A percentile compares a stretch with the other conserved stretches of the same genome.
Evolutionary conservation across 1,139 yeast genomes (phyloP).

Genomic region (Zygoascus meyerae): DNA sequence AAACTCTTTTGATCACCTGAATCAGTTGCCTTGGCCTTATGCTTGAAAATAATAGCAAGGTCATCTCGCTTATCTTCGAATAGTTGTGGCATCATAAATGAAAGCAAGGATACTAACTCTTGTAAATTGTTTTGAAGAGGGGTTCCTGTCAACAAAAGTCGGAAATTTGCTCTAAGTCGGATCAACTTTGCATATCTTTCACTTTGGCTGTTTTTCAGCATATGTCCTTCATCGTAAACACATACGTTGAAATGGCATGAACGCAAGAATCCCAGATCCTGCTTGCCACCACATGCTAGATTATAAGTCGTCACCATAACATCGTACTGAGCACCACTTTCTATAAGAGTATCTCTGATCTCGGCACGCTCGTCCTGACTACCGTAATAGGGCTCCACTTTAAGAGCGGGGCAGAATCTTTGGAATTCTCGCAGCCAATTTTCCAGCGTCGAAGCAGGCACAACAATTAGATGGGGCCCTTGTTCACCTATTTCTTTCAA

Average conservation of each 20-base stretch:
- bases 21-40: constrained; percentile 65
- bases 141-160: constrained; percentile 88
- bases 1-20: constrained; percentile 56
- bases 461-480: constrained; percentile 77
- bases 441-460: constrained; percentile 94
- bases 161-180: constrained; percentile 73
- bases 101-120: constrained; percentile 82
- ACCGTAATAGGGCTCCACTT: constrained; percentile 92
- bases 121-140: constrained; percentile 90
- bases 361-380: constrained; percentile 79
- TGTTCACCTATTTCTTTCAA: constrained; percentile 55
- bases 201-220: constrained; percentile 82
- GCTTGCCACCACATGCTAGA: constrained; percentile 79
- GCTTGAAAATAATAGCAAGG: constrained; percentile 73
- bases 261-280: constrained; percentile 73
- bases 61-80: constrained; percentile 82
- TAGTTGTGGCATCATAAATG: constrained; percentile 81
- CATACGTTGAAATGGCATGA: constrained; percentile 74
- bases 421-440: constrained; percentile 95
- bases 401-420: constrained; percentile 74
- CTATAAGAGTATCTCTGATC: constrained; percentile 46
- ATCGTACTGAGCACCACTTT: constrained; percentile 55
- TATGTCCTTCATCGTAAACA: constrained; percentile 96
- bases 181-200: constrained; percentile 84
- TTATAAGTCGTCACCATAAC: constrained; percentile 92